A percentile compares a stretch with the other conserved stretches of the same genome.
These are phyloP conservation scores for Fusarium oxysporum DNA, from an alignment of 2,329 filamentous ascomycete genomes.

Conservation along the genomic window DNA sequence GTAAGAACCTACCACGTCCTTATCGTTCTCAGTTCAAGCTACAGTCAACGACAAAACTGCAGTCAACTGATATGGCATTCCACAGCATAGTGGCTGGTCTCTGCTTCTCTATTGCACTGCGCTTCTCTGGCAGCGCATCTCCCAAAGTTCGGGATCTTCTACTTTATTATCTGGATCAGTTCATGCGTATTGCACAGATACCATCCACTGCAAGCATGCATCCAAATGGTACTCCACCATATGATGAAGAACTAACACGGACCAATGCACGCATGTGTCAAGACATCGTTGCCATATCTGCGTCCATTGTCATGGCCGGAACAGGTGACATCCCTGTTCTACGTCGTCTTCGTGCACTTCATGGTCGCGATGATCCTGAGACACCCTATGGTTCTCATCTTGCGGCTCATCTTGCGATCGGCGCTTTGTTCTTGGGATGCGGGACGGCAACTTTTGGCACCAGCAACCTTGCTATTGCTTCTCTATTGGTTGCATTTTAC, in stretches of 20 bases:
- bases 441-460: slow-evolving; percentile 93
- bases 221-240: slow-evolving; percentile 59
- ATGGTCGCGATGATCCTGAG: slow-evolving; percentile 85
- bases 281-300: slow-evolving; percentile 84
- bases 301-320: slow-evolving; percentile 93
- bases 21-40: slow-evolving; percentile 75
- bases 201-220: slow-evolving; percentile 48
- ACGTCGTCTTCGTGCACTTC: slow-evolving; percentile 85
- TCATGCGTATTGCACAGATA: slow-evolving; percentile 80
- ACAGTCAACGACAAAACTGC: slow-evolving; percentile 69
- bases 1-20: slow-evolving; percentile 75
- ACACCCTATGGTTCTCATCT: slow-evolving; percentile 94
- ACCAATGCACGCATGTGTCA: slow-evolving; percentile 91
- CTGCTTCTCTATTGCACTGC: slow-evolving; percentile 81
- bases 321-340: slow-evolving; percentile 90
- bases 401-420: slow-evolving; percentile 91
- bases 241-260: slow-evolving; percentile 86
- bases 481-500: slow-evolving; percentile 91
- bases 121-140: slow-evolving; percentile 80
- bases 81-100: slow-evolving; percentile 92
- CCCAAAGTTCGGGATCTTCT: slow-evolving; percentile 81
- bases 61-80: slow-evolving; percentile 87
- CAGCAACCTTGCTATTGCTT: slow-evolving; percentile 85
- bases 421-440: slow-evolving; percentile 89
- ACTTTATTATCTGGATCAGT: slow-evolving; percentile 85